Conservation (phyloP, 192 early-diverging fungal species). For the Gamsiella multidivaricata region DNA sequence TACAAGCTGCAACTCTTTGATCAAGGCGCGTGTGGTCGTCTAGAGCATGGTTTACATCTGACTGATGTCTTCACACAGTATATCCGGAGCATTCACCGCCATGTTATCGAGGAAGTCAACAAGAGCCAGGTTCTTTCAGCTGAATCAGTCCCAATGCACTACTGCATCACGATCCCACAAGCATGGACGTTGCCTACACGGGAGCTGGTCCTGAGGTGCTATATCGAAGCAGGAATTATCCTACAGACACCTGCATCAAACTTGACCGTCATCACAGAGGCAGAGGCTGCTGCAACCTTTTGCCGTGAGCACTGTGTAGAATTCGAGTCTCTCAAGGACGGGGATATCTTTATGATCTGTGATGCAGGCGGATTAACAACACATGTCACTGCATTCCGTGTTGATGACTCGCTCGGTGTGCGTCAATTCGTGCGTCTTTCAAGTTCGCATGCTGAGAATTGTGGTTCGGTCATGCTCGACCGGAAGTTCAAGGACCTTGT, state of each 20-base stretch:
- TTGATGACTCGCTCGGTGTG: slow-evolving; percentile 30
- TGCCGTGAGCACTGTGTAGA: slow-evolving; percentile 51
- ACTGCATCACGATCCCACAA: slow-evolving; percentile 30
- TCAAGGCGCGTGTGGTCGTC: slow-evolving; percentile 11
- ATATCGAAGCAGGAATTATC: slow-evolving; percentile 29
- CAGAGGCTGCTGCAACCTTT: slow-evolving; percentile 54
- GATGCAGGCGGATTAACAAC: slow-evolving; percentile 56
- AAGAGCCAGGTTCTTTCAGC: slow-evolving; percentile 24
- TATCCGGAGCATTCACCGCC: slow-evolving; percentile 14
- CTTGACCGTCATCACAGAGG: slow-evolving; percentile 48
- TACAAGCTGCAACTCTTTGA: slow-evolving; percentile 39
- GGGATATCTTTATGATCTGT: slow-evolving; percentile 54
- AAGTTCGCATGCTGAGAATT: slow-evolving; percentile 21
- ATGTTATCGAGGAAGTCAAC: slow-evolving; percentile 31
- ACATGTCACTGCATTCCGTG: slow-evolving; percentile 48
- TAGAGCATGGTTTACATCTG: slow-evolving; percentile 27
- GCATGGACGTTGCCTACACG: slow-evolving; percentile 27
- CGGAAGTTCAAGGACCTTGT: slow-evolving; percentile 32
- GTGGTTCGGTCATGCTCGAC: slow-evolving; percentile 34
- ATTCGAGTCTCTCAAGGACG: slow-evolving; percentile 33
- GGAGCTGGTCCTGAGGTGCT: slow-evolving; percentile 20
- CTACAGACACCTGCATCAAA: slow-evolving; percentile 21
- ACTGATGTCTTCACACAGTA: slow-evolving; percentile 36
- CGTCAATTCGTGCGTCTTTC: slow-evolving; percentile 38
- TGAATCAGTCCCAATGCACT: slow-evolving; percentile 21